These are phyloP conservation scores for Syzygium aromaticum DNA, from an alignment of 345 rosid genomes.

Conservation along the genomic window DNA sequence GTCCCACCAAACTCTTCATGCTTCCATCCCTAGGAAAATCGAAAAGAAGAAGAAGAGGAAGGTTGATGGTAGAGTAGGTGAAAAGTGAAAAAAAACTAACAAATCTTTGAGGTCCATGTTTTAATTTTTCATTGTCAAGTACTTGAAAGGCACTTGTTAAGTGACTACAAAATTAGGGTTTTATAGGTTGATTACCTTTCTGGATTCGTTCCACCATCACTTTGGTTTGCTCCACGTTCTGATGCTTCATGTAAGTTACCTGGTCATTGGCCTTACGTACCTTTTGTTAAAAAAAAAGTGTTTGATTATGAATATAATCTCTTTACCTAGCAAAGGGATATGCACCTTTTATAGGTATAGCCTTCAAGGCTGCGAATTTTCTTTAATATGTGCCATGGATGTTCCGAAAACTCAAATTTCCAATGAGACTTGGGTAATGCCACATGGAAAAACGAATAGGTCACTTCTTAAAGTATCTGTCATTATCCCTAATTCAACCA, in stretches of 20 bases:
- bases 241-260: background rate
- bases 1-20: background rate
- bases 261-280: background rate
- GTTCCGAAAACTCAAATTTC: no score
- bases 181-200: background rate
- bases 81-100: background rate
- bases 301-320: no score
- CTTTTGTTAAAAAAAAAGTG: background rate
- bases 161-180: background rate
- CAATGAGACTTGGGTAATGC: no score
- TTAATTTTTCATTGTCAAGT: background rate
- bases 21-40: background rate
- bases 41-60: background rate
- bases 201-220: background rate
- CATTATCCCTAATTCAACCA: no score
- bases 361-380: no score
- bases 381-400: no score
- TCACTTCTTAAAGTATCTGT: no score
- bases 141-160: background rate
- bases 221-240: background rate
- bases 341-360: no score
- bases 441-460: no score
- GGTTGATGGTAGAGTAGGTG: background rate
- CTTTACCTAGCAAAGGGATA: no score
- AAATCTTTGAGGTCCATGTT: background rate